Conservation (phyloP, 2,329 filamentous ascomycete species). For the Colletotrichum chlorophyti region DNA sequence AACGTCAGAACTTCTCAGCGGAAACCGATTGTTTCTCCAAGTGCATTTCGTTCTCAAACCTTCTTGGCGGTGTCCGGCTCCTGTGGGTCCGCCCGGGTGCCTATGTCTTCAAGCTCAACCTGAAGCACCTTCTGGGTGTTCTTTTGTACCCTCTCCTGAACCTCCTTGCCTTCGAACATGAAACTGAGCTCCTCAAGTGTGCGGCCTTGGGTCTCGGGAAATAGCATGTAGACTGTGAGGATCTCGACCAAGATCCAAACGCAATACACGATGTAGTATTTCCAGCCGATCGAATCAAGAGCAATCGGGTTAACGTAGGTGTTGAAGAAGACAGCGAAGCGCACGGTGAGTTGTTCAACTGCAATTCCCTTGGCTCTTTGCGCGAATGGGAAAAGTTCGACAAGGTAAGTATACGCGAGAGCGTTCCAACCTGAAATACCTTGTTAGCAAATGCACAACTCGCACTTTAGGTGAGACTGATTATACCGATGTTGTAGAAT, state of each 20-base stretch:
- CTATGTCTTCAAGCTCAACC: conserved; percentile 17
- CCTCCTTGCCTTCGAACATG: conserved; percentile 31
- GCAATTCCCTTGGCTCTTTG: conserved; percentile 46
- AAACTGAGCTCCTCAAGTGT: conserved; percentile 72
- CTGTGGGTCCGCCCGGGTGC: background rate
- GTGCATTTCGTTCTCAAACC: background rate
- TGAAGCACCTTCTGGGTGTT: conserved; percentile 29
- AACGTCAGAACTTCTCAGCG: too few species aligned
- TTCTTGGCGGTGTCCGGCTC: background rate
- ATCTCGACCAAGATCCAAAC: conserved; percentile 51
- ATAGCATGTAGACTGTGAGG: conserved; percentile 75
- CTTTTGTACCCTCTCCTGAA: conserved; percentile 26
- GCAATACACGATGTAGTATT: conserved; percentile 51
- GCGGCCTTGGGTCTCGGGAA: conserved; percentile 84
- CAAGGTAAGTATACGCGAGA: conserved; percentile 41
- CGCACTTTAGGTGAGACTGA: too few species aligned
- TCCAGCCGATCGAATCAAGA: conserved; percentile 46
- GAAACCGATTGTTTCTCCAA: background rate
- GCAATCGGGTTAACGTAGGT: conserved; percentile 54
- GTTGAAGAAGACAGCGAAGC: conserved; percentile 51
- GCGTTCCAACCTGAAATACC: conserved; percentile 18
- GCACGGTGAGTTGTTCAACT: conserved; percentile 44
- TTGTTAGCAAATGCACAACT: too few species aligned
- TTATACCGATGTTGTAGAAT: conserved; percentile 18
- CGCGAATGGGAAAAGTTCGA: conserved; percentile 47